phyloP scores from a whole-genome alignment of 192 early-diverging fungal genomes.

The Backusella morwellensis region DNA sequence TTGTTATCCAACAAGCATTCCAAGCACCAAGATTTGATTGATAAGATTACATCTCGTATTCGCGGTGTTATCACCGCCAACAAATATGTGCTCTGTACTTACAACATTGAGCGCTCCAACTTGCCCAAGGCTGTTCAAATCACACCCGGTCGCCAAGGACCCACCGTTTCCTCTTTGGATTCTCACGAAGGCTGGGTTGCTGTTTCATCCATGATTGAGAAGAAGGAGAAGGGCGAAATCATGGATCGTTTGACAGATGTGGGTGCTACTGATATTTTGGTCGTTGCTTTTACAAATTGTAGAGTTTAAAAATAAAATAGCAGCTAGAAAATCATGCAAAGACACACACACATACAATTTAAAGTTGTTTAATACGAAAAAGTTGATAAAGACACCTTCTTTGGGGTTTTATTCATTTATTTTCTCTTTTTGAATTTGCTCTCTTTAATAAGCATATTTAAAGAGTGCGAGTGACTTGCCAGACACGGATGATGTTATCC shows the following conservation, averaged over 20 bases:
- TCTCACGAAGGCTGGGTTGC: constrained; percentile 80
- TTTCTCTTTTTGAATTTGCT: constrained; percentile 3
- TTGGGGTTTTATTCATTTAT: constrained; percentile 9
- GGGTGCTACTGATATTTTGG: constrained; percentile 90
- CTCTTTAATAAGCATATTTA: constrained; percentile 24
- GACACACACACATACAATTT: background rate
- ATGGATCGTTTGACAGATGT: constrained; percentile 89
- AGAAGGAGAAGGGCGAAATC: constrained; percentile 70
- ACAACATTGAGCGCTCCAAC: constrained; percentile 75
- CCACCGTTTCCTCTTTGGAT: constrained; percentile 85
- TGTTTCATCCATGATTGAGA: constrained; percentile 87
- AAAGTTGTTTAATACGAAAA: background rate
- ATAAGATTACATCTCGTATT: constrained; percentile 79
- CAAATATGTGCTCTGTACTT: constrained; percentile 86
- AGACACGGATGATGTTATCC: constrained; percentile 83
- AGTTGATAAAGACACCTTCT: background rate
- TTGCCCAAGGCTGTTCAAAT: constrained; percentile 68
- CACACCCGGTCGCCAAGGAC: constrained; percentile 92
- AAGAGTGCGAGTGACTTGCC: constrained; percentile 69
- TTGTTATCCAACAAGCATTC: constrained; percentile 83
- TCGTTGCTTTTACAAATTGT: constrained; percentile 77
- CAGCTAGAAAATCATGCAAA: background rate
- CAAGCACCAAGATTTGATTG: constrained; percentile 72
- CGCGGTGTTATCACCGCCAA: constrained; percentile 89
- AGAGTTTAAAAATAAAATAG: constrained; percentile 50